A percentile compares a stretch with the other conserved stretches of the same genome.
Evolutionary conservation across 345 rosid species (phyloP).

Genomic region (thale cress (Arabidopsis thaliana)): DNA sequence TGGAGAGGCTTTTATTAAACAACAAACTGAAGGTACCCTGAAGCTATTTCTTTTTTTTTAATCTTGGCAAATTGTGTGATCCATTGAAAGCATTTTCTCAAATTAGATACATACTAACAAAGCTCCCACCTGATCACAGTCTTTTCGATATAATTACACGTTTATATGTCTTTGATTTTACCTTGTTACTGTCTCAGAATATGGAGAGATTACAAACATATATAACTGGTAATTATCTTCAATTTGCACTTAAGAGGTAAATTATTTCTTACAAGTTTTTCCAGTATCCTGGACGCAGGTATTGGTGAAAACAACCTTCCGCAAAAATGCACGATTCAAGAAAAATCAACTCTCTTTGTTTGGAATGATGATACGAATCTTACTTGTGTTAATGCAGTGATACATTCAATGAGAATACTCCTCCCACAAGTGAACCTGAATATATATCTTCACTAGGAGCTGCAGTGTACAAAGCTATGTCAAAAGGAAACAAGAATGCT

Average conservation of each 20-base stretch:
- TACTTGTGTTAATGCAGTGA: slow-evolving; percentile 60
- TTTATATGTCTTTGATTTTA: neutral
- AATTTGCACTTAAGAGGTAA: slow-evolving; percentile 8
- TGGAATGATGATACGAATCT: slow-evolving; percentile 6
- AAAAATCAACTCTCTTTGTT: neutral
- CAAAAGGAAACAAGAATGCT: slow-evolving; percentile 81
- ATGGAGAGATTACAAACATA: slow-evolving; percentile 94
- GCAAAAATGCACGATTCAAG: neutral
- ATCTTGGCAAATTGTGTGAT: slow-evolving; percentile 12
- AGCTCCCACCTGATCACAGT: slow-evolving; percentile 17
- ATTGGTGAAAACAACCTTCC: neutral
- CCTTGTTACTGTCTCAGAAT: slow-evolving; percentile 60
- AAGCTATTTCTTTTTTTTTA: slow-evolving; percentile 18
- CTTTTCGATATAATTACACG: slow-evolving; percentile 17
- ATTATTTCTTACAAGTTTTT: slow-evolving; percentile 2
- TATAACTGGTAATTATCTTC: slow-evolving; percentile 79
- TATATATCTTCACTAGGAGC: slow-evolving; percentile 86
- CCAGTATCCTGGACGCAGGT: neutral
- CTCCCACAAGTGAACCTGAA: slow-evolving; percentile 79
- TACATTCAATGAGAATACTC: slow-evolving; percentile 91
- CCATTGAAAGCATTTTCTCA: slow-evolving; percentile 6
- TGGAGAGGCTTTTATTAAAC: slow-evolving; percentile 82
- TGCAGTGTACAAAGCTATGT: slow-evolving; percentile 93
- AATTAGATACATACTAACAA: slow-evolving; percentile 1
- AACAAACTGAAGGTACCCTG: slow-evolving; percentile 70